Base-by-base conservation (phyloP, 2,329 filamentous ascomycete species). In the Fusarium oligoseptatum region DNA sequence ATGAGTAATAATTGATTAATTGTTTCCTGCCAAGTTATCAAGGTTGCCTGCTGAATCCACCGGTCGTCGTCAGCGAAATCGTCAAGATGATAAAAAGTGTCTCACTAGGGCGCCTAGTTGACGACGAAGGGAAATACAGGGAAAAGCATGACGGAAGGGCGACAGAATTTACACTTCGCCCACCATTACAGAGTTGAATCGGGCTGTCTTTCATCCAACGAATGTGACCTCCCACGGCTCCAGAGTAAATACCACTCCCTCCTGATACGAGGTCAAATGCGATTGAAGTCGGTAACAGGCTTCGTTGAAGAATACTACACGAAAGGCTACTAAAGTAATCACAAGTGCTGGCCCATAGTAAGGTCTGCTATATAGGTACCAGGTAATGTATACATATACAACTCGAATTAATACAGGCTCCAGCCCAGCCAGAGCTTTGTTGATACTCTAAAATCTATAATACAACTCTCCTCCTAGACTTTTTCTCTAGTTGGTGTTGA, bases 1-100 rank as follows among this genome's bases (percentile, higher is more conserved):
- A 79, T 76, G 84, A 85, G 76, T 86, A 80, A 83, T 24, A 20
- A 29, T 52, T 10, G 3, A 8, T 48, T 12, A 4, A 32, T 3
- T 52, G 24, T 52, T 12, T 52, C 10, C 6, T 5, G 8, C 14
- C 10, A 29, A 12, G 5, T 8, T 27, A 29, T 29, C 45, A 50
- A 4, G 15, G 27, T 12, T 50, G 11, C n/a, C 5, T 43, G n/a
- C 17, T 10, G n/a, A 12, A 43, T 6, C 9, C 20, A 20, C 4
- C 2, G 2, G 9, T 6, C 39, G 20, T 12, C 20, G n/a, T 6
- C 20, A 12, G n/a, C 11, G 39, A 43, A 20, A 12, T 22, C 6
- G 5, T 43, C 5, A 12, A 12, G 4, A 9, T 43, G n/a, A n/a
- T n/a, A 43, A 20, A 20, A 43, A 20, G 4, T 22, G 12, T 12